These are phyloP conservation scores for Actinomucor elegans DNA, from an alignment of 371 early-diverging fungal species.

Conservation along the genomic window DNA sequence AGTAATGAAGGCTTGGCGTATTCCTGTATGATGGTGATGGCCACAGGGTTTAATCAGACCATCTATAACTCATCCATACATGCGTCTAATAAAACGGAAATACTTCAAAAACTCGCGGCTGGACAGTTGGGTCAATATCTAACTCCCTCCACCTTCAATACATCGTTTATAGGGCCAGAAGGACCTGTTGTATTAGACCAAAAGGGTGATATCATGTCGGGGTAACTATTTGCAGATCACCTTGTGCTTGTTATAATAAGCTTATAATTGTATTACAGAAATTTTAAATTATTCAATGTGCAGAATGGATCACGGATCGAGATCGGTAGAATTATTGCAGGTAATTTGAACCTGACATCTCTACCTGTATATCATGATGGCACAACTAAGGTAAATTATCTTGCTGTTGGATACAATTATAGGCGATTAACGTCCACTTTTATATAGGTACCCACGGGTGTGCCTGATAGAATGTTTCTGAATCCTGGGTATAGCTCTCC, in stretches of 20 bases:
- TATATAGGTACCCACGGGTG: constrained; percentile 34
- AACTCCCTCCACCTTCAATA: constrained; percentile 43
- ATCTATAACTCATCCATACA: constrained; percentile 22
- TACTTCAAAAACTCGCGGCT: constrained; percentile 20
- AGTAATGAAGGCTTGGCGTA: constrained; percentile 51
- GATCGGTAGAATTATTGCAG: constrained; percentile 51
- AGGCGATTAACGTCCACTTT: no score
- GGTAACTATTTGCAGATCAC: no score
- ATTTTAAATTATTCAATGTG: constrained; percentile 51
- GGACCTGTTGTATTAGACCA: constrained; percentile 60
- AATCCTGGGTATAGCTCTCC: constrained; percentile 45
- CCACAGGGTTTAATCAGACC: constrained; percentile 46
- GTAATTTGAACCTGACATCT: constrained; percentile 46
- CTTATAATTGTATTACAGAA: constrained; percentile 43
- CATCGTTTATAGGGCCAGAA: constrained; percentile 53
- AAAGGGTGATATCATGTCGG: constrained; percentile 50
- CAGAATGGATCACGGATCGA: constrained; percentile 46
- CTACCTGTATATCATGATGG: constrained; percentile 55
- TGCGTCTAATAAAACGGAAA: constrained; percentile 16
- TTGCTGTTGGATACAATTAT: no score
- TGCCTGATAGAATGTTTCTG: constrained; percentile 25
- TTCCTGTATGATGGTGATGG: constrained; percentile 57
- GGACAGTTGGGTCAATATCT: constrained; percentile 35
- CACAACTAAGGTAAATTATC: constrained; percentile 35
- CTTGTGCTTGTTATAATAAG: no score